A percentile compares a stretch with the other conserved stretches of the same genome.
Evolutionary conservation across 148 eudicot genomes (phyloP).

Genomic region (Vaccinium corymbosum): DNA sequence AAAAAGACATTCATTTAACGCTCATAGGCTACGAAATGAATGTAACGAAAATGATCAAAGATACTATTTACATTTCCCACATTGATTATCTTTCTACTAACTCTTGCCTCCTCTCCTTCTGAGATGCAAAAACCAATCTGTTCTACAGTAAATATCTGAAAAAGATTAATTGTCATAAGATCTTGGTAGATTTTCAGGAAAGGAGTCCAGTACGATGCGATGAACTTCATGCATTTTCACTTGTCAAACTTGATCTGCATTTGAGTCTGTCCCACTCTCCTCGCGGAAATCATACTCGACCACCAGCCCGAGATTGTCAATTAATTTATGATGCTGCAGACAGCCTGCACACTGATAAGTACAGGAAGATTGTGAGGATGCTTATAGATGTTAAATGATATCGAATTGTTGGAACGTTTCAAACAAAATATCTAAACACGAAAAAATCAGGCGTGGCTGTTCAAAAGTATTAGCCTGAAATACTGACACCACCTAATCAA

Average conservation of each 20-base stretch:
- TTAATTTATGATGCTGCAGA: conserved; percentile 74
- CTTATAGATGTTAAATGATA: not conserved
- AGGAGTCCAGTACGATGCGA: not conserved
- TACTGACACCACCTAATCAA: not conserved
- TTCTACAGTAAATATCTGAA: not conserved
- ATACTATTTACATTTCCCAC: not conserved
- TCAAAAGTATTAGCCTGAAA: not conserved
- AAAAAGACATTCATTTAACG: not conserved
- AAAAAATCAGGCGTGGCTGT: not conserved
- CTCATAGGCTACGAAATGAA: not conserved
- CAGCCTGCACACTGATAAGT: conserved; percentile 84
- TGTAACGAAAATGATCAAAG: not conserved
- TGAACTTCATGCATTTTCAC: conserved; percentile 6
- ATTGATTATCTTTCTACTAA: not conserved
- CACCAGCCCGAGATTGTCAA: conserved; percentile 88
- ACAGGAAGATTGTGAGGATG: conserved; percentile 10
- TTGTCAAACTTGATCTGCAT: conserved; percentile 27
- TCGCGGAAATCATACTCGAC: conserved; percentile 79
- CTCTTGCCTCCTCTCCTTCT: not conserved
- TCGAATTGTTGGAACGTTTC: not conserved
- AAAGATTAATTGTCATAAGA: not conserved
- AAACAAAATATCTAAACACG: not conserved
- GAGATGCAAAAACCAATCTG: not conserved
- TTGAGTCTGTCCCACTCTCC: conserved; percentile 31
- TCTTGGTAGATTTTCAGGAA: conserved; percentile 10